Evolutionary conservation across 2,329 filamentous ascomycete genomes (phyloP).

Genomic region (Fonsecaea pedrosoi): DNA sequence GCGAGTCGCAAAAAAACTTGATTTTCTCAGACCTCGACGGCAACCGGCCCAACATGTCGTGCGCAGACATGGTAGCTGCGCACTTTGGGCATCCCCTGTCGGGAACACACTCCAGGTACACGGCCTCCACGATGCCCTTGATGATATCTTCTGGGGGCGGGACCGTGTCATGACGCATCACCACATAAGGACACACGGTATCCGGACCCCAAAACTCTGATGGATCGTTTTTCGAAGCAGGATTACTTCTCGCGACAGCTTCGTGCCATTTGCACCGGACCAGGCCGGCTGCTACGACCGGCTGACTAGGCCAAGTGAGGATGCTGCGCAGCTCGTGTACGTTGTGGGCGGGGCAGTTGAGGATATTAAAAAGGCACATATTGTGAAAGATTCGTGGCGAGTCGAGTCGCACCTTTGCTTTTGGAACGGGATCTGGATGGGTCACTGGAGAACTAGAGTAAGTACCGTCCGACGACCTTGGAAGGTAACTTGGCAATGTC

Average conservation of each 20-base stretch:
- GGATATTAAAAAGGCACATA: conserved; percentile 21
- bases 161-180: conserved; percentile 16
- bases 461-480: neutral
- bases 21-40: conserved; percentile 3
- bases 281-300: neutral
- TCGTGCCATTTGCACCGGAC: conserved; percentile 22
- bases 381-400: neutral
- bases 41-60: neutral
- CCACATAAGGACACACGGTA: conserved; percentile 22
- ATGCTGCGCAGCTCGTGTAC: neutral
- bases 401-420: neutral
- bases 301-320: neutral
- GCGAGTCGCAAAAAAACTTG: neutral
- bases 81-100: conserved; percentile 23
- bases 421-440: neutral
- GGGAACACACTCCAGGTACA: conserved; percentile 4
- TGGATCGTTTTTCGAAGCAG: too few relatives aligned
- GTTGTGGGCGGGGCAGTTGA: conserved; percentile 2
- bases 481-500: neutral
- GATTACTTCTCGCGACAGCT: neutral
- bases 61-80: neutral
- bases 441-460: neutral
- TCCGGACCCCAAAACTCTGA: neutral
- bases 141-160: neutral
- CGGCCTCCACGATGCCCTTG: conserved; percentile 1